Percentiles rank a stretch among this genome's conserved stretches.
phyloP scores from a whole-genome alignment of 495 filamentous ascomycete species.

The Darksidea phi region DNA sequence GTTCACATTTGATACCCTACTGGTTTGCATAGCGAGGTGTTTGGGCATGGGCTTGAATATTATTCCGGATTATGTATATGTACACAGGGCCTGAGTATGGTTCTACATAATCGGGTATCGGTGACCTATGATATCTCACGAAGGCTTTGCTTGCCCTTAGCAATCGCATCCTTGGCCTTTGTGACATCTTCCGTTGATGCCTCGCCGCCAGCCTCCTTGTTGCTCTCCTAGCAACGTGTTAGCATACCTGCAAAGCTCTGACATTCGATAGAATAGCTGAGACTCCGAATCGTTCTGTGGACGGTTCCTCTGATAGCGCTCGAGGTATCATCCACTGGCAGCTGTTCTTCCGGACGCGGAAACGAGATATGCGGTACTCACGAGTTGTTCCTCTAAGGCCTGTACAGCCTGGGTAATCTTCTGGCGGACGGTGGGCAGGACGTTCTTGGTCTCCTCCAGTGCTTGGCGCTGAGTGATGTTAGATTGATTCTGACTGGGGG shows the following conservation, averaged over 20 bases:
- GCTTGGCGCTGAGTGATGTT: conserved; percentile 60
- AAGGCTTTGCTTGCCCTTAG: conserved; percentile 37
- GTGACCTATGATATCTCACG: conserved; percentile 34
- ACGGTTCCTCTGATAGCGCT: no score
- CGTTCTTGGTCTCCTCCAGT: conserved; percentile 75
- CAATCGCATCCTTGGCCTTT: conserved; percentile 45
- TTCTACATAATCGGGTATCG: background rate
- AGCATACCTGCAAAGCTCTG: background rate
- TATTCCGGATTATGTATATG: background rate
- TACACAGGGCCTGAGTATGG: background rate
- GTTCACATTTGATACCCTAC: background rate
- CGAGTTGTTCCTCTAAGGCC: conserved; percentile 65
- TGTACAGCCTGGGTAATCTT: conserved; percentile 66
- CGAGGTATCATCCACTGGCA: no score
- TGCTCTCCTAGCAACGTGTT: conserved; percentile 35
- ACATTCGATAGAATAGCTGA: no score
- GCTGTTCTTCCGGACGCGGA: no score
- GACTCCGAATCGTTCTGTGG: no score
- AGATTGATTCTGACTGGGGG: background rate
- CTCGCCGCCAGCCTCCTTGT: conserved; percentile 40
- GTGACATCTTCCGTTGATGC: conserved; percentile 41
- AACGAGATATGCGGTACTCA: conserved; percentile 41
- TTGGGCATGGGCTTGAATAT: conserved; percentile 1
- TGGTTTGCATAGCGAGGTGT: conserved; percentile 27
- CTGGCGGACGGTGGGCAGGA: conserved; percentile 66